Evolutionary conservation across 106 monocot species (phyloP).

Genomic region (Dactylorhiza incarnata): DNA sequence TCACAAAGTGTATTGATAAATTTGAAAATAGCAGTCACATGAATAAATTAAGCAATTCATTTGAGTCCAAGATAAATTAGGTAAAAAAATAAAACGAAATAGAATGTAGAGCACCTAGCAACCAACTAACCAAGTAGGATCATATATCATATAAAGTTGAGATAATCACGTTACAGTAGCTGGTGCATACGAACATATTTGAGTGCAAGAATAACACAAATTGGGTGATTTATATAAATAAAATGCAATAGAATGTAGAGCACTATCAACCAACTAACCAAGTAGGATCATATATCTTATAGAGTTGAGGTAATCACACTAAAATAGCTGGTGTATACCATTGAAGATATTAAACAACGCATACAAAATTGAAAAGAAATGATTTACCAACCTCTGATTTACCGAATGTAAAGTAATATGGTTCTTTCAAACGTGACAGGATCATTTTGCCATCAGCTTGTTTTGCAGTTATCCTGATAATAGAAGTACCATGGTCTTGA

Average conservation of each 20-base stretch:
- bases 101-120: not conserved
- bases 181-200: no score
- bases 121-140: no score
- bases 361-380: conserved; percentile 7
- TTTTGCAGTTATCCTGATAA: conserved; percentile 68
- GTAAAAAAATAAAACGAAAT: not conserved
- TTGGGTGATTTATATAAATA: no score
- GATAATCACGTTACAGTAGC: no score
- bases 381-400: conserved; percentile 75
- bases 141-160: no score
- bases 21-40: not conserved
- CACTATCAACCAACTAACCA: not conserved
- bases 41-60: not conserved
- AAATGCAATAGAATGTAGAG: not conserved
- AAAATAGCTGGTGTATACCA: not conserved
- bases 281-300: not conserved
- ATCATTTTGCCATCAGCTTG: conserved; percentile 46
- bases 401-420: conserved; percentile 78
- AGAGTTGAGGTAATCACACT: not conserved
- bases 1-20: not conserved
- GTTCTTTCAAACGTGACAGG: conserved; percentile 34
- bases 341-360: not conserved
- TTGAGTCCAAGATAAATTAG: not conserved
- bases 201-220: no score
- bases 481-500: conserved; percentile 1